Base-by-base conservation (phyloP, 2,329 filamentous ascomycete species). In the Pseudocercospora vitis region DNA sequence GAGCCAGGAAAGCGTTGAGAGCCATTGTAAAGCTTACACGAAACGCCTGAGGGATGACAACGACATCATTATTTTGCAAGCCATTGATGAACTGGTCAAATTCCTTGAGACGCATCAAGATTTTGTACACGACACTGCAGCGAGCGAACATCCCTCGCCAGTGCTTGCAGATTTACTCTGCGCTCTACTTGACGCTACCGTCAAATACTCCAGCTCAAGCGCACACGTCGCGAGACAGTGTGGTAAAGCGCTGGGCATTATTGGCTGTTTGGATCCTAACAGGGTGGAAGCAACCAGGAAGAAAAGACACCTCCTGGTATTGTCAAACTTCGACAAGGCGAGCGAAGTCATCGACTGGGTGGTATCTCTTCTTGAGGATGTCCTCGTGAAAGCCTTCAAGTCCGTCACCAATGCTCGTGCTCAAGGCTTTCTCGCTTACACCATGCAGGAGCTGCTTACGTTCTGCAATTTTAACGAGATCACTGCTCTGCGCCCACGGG, bases 231-330 rank as follows among this genome's bases (percentile, higher is more conserved):
- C 85, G 47, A 77, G 82, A 14, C 76, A 95, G 2, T 90, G 89
- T 57, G 87, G 90, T 11, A 84, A 88, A 65, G 94, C 89, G 60
- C 78, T 99, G 32, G 95, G 95, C 0, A 79, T 95, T 16, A 84
- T 99, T 49, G 94, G 95, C 5, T 96, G 91, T 60, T 75, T 99
- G 18, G 95, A 99, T 70, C 87, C 92, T 1, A 96, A 95, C 65
- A 84, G 89, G 55, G 83, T 96, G 1, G 94, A 99, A 65, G 83
- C 84, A 0, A 81, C 87, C 8, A 82, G 88, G 53, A 86, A 89
- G 63, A 87, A 90, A 62, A 85, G 82, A 59, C 87, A 90, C n/a
- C 88, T 96, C 49, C 82, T 97, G 19, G 84, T 97, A 46, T 73
- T 91, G 31, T 87, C 88, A 47, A 97, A 99, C 68, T 97, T 99